Base-by-base conservation (phyloP, 2,329 filamentous ascomycete genomes). In the Fusarium subglutinans region DNA sequence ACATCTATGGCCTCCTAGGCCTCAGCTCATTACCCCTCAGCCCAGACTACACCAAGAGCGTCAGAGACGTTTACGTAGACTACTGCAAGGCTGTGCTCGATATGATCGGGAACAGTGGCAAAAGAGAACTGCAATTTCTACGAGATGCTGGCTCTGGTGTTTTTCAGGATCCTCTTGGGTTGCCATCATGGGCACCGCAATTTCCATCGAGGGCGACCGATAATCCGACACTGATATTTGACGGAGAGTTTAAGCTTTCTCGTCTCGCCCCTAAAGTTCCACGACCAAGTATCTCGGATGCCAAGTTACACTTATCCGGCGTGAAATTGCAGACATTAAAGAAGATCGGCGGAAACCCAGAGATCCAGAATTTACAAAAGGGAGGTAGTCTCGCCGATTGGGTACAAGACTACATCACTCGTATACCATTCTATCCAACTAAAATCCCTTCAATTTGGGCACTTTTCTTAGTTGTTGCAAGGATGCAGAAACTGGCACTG, bases 151-250 rank as follows among this genome's bases (percentile, higher is more conserved):
- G 58, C 11, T n/a, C 37, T 15, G 58, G 58, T 26, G 58, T 62
- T 11, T 62, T 62, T 24, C 30, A 37, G 1, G 22, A 44, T 33
- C 18, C 28, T 20, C 58, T 62, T 9, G 28, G 24, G 20, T 8
- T 62, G 10, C 58, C 58, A 6, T 62, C 58, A 5, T 62, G 58
- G 58, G 58, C 50, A 28, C 58, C 58, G 12, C 58, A 62, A 12
- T 43, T 56, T 24, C 58, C 58, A 5, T 57, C 35, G 7, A 44
- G 50, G 28, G 58, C 58, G 6, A 56, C 58, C 6, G 38, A 41
- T n/a, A 37, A 43, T 7, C 58, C 58, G 8, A 62, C 58, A 7
- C 18, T 62, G 4, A 6, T 44, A 17, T 62, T 62, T 28, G 38
- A 55, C 7, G 58, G 18, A 6, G 33, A 57, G 37, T 35, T 62